A percentile compares a stretch with the other conserved stretches of the same genome.
phyloP scores from a whole-genome alignment of 1,139 yeast genomes.

The Yamadazyma membranifaciens region DNA sequence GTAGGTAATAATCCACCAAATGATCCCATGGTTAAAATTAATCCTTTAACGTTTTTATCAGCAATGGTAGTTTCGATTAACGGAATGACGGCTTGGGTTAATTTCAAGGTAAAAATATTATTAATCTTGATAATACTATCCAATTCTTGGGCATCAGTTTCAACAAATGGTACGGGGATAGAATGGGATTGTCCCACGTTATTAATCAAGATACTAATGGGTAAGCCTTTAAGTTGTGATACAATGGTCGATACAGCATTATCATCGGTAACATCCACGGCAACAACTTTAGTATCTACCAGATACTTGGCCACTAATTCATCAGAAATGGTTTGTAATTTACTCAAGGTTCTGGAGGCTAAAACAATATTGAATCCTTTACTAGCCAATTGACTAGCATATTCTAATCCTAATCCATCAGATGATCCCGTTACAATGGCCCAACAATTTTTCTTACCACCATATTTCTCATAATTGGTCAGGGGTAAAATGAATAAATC shows the following conservation, averaged over 20 bases:
- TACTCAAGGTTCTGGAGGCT: conserved; percentile 80
- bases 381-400: conserved; percentile 78
- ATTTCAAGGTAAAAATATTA: conserved; percentile 77
- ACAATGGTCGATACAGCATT: conserved; percentile 47
- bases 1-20: conserved; percentile 94
- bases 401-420: conserved; percentile 96
- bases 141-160: conserved; percentile 73
- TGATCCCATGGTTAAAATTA: conserved; percentile 93
- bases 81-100: conserved; percentile 78
- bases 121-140: conserved; percentile 80
- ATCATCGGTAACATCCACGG: conserved; percentile 76
- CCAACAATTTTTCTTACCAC: conserved; percentile 66
- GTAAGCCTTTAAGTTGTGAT: conserved; percentile 38
- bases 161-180: conserved; percentile 90
- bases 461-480: conserved; percentile 64
- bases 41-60: conserved; percentile 51
- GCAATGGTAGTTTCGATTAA: conserved; percentile 53
- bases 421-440: conserved; percentile 97
- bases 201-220: conserved; percentile 76
- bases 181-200: conserved; percentile 95
- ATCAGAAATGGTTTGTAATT: conserved; percentile 64
- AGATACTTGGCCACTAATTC: conserved; percentile 61
- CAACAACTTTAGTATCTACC: conserved; percentile 64
- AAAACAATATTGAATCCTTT: conserved; percentile 81
- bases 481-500: conserved; percentile 68